Base-by-base conservation (phyloP, 176 grass and related monocot genomes). In the Eleusine coracana region DNA sequence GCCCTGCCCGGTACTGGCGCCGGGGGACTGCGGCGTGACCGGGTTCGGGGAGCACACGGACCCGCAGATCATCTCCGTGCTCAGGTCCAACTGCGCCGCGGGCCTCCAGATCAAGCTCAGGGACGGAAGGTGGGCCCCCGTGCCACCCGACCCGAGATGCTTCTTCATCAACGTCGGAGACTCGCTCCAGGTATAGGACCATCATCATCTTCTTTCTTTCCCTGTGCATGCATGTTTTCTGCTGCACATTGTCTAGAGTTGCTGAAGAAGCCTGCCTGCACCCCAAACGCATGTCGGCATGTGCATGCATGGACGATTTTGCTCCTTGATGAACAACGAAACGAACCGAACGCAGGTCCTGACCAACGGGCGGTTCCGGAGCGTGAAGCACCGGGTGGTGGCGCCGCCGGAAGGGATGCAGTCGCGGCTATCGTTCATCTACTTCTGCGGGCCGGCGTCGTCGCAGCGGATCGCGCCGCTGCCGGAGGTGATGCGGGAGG, bases 11-110 rank as follows among this genome's bases (percentile, higher is more conserved):
- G 64, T 10, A 11, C 18, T 66, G 79, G 76, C 71, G 23, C 70
- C 81, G 58, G 69, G 40, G 8, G 82, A 77, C 66, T 71, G 83
- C 70, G 74, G 82, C 83, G 42, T 92, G 77, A 97, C 92, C 48
- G 94, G 94, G 14, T 97, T 97, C 61, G 94, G 94, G 51, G 94
- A 97, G 92, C 94, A 97, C 92, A 94, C 94, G 6, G 94, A 97
- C 85, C 94, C 94, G 37, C 94, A 97, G 88, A 88, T 97, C 83
- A 83, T 97, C 75, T 97, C 94, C 41, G 68, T 97, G 71, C 84
- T 94, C 69, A 46, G 94, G 38, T 94, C 94, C 23, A 97, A 97
- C 84, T 44, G 87, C 92, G 89, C 88, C 39, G 79, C 59, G 3
- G 94, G 94, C 31, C 81, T 97, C 17, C 82, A 97, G 86, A 94